Percentiles rank a stretch among this genome's conserved stretches.
Evolutionary conservation across 768 basidiomycete genomes (phyloP).

Genomic region (Lactarius evosmus): DNA sequence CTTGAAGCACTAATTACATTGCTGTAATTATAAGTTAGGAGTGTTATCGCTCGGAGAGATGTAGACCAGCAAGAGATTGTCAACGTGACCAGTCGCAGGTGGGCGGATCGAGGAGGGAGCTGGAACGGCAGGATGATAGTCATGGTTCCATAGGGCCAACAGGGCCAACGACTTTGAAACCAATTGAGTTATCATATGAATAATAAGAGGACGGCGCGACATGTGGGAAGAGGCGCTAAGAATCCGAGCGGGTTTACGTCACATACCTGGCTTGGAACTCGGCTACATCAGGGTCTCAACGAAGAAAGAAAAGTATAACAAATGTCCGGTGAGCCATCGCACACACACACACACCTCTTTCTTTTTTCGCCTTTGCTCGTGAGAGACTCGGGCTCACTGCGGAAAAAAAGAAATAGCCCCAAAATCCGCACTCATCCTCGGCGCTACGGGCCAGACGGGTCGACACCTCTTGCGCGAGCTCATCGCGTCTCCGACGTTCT

Average conservation of each 20-base stretch:
- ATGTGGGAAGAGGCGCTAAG: too few species aligned
- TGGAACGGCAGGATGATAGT: too few species aligned
- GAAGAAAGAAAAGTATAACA: neutral
- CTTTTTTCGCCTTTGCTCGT: too few species aligned
- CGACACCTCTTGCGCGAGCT: conserved; percentile 58
- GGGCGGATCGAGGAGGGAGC: too few species aligned
- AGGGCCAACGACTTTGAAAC: too few species aligned
- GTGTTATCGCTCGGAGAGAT: neutral
- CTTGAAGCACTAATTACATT: neutral
- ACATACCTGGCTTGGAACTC: too few species aligned
- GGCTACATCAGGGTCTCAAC: neutral
- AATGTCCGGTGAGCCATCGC: neutral
- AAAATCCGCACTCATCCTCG: conserved; percentile 61
- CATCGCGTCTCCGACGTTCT: conserved; percentile 52
- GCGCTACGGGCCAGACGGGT: conserved; percentile 72
- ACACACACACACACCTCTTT: too few species aligned
- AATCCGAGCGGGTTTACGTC: too few species aligned
- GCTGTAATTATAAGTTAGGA: too few species aligned
- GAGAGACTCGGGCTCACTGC: neutral
- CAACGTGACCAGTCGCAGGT: neutral
- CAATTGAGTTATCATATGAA: too few species aligned
- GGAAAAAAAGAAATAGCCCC: neutral
- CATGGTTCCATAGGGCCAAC: too few species aligned
- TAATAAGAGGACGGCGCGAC: too few species aligned
- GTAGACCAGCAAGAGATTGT: neutral